phyloP scores from a whole-genome alignment of 2,329 filamentous ascomycete genomes.

The Colletotrichum brevisporum region DNA sequence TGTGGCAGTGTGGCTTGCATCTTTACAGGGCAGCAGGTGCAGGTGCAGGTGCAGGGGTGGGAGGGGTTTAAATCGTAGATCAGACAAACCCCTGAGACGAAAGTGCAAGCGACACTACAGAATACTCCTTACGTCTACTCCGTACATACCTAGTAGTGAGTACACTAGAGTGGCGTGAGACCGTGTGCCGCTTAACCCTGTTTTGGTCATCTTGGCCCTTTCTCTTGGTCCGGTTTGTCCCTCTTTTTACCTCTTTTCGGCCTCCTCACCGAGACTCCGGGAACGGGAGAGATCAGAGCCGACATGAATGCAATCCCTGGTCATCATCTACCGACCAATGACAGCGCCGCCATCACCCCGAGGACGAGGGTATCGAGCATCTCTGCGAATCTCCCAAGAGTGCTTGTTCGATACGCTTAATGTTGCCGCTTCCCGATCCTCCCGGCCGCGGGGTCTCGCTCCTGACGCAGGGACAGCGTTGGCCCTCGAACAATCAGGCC shows the following conservation, averaged over 20 bases:
- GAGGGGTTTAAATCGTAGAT: slow-evolving; percentile 25
- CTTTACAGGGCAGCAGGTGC: not conserved
- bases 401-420: slow-evolving; percentile 27
- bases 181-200: slow-evolving; percentile 5
- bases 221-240: not conserved
- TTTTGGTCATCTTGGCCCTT: slow-evolving; percentile 10
- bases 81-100: slow-evolving; percentile 41
- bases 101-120: slow-evolving; percentile 12
- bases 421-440: slow-evolving; percentile 9
- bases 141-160: too few species aligned
- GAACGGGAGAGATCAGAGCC: slow-evolving; percentile 28
- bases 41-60: slow-evolving; percentile 6
- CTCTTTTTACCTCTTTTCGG: not conserved
- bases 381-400: slow-evolving; percentile 7
- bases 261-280: not conserved
- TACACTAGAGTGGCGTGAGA: slow-evolving; percentile 19
- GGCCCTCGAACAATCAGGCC: slow-evolving; percentile 16
- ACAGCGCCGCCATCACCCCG: slow-evolving; percentile 3
- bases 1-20: not conserved
- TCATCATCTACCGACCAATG: slow-evolving; percentile 6
- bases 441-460: slow-evolving; percentile 6
- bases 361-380: slow-evolving; percentile 17
- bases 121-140: too few species aligned
- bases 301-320: slow-evolving; percentile 6
- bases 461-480: slow-evolving; percentile 27